Base-by-base conservation (phyloP, 1,284 basidiomycete species). In the Testicularia cyperi region DNA sequence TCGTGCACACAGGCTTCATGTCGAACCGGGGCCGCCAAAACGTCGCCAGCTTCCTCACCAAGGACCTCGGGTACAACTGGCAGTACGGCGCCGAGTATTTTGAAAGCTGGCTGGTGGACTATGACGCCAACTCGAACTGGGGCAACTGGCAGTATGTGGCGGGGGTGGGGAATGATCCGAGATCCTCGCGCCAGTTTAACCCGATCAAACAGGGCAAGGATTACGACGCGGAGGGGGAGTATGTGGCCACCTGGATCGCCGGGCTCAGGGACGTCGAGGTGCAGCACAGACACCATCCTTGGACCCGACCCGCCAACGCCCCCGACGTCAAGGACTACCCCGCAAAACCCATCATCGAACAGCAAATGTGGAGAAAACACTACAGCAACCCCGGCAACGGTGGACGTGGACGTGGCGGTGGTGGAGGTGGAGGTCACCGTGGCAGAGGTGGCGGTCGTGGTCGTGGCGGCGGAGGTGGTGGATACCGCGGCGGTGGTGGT, bases 1-100 rank as follows among this genome's bases (percentile, higher is more conserved):
- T 72, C 12, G 60, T 66, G 20, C 44, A 67, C 25, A 72, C 70
- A n/a, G 70, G 81, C n/a, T 82, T 81, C 69, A 82, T 82, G 79
- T 80, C 78, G 44, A 83, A 83, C 65, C 49, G 70, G 6, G 69
- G 65, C 8, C 41, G 68, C 5, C 68, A 72, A 30, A 72, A 71
- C 35, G 68, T 70, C 16, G 68, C 68, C 4, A 39, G 28, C 12
- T 64, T 71, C 35, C 41, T 72, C 7, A 67, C 64, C 35, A 70
- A 72, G 33, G 68, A 70, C 44, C 38, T 72, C 2, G 52, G 58
- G 23, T 69, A 52, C 47, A 68, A 72, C 27, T 72, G 68, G 70
- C 31, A 38, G 7, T 34, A 58, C 12, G 70, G 70, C 15, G 68
- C 70, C 20, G 70, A 72, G 20, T 60, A 49, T 32, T 70, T 72